Conservation (phyloP, 768 basidiomycete species). For the Amyloporia xantha region DNA sequence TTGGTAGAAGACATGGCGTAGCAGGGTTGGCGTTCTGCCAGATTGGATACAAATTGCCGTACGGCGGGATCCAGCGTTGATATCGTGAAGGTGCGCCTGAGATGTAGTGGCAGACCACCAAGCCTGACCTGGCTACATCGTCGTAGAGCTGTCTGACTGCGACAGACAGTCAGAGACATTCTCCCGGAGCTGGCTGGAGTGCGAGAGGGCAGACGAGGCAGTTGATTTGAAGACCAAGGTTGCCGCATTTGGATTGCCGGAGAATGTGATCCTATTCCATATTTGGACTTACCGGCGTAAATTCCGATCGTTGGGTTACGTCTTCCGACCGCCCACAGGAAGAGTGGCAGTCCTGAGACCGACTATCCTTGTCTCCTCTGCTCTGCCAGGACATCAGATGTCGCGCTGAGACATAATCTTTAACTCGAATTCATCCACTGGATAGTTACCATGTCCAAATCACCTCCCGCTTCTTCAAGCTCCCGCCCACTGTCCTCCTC, state of each 20-base stretch:
- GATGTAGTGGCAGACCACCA: conserved; percentile 1
- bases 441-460: conserved; percentile 8
- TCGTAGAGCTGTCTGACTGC: conserved; percentile 1
- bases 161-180: conserved; percentile 1
- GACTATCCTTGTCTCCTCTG: background rate
- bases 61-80: conserved; percentile 18
- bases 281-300: background rate
- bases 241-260: no score
- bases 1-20: conserved; percentile 18
- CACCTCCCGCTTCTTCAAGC: background rate
- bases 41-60: conserved; percentile 17
- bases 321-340: background rate
- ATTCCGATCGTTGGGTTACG: background rate
- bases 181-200: conserved; percentile 2
- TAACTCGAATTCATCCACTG: background rate
- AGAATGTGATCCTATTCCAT: background rate
- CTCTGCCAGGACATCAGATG: background rate
- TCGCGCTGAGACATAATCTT: background rate
- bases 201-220: no score
- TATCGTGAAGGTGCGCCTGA: conserved; percentile 11
- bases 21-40: conserved; percentile 24
- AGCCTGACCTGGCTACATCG: background rate
- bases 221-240: no score
- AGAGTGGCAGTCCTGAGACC: background rate
- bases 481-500: conserved; percentile 12